These are phyloP conservation scores for Leccinum fallax DNA, from an alignment of 1,284 basidiomycete species.

Conservation along the genomic window DNA sequence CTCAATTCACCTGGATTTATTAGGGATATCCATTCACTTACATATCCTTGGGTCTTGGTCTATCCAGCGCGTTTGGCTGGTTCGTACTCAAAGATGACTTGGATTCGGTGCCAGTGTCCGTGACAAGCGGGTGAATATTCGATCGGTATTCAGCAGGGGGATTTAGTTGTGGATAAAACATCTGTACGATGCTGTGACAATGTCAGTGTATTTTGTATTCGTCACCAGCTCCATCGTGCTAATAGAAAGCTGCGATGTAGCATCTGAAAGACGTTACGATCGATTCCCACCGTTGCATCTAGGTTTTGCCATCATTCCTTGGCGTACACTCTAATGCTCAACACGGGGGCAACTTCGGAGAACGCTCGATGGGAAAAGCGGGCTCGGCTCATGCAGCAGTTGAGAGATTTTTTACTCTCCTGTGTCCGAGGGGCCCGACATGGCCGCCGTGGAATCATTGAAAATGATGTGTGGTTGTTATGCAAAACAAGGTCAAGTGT, in stretches of 20 bases:
- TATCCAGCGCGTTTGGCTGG: conserved; percentile 33
- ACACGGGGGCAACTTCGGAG: not conserved
- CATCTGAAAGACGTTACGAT: not conserved
- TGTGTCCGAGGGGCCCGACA: not conserved
- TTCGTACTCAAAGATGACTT: conserved; percentile 19
- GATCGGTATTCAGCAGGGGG: not conserved
- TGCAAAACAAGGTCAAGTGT: not conserved
- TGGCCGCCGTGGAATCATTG: not conserved
- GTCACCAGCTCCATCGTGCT: not conserved
- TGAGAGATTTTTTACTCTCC: not conserved
- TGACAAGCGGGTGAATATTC: not conserved
- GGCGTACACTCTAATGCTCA: not conserved
- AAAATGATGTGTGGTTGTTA: not conserved
- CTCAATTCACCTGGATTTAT: not conserved
- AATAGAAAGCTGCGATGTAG: not conserved
- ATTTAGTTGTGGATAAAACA: not conserved
- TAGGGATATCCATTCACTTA: conserved; percentile 14
- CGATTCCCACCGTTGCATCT: not conserved
- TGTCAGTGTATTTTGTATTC: not conserved
- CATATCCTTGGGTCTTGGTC: conserved; percentile 14
- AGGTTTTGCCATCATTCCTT: not conserved
- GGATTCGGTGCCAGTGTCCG: not conserved
- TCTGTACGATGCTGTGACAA: not conserved
- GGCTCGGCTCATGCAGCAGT: not conserved
- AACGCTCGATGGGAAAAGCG: not conserved